Evolutionary conservation across 2,329 filamentous ascomycete genomes (phyloP).

Genomic region (Hypomyces perniciosus): DNA sequence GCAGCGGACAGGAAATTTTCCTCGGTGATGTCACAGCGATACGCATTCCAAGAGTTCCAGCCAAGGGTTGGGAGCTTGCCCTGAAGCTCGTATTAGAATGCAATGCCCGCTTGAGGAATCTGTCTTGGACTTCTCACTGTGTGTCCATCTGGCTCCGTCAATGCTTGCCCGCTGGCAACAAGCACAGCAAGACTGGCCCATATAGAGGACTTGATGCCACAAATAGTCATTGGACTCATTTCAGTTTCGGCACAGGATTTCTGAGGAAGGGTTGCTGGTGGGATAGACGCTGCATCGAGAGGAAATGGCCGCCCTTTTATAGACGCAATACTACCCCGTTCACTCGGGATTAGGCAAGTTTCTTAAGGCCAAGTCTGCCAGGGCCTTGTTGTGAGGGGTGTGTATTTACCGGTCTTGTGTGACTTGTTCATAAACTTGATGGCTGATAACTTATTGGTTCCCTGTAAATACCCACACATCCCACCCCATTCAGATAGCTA

Average conservation of each 20-base stretch:
- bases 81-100: not conserved
- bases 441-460: too few relatives aligned
- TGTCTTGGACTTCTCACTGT: not conserved
- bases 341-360: not conserved
- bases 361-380: not conserved
- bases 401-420: too few relatives aligned
- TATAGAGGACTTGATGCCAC: not conserved
- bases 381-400: not conserved
- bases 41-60: conserved; percentile 50
- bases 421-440: too few relatives aligned
- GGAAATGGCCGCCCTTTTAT: not conserved
- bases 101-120: not conserved
- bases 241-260: not conserved
- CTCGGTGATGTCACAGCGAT: conserved; percentile 45
- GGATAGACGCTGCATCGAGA: not conserved
- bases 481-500: too few relatives aligned
- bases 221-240: not conserved
- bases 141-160: conserved; percentile 6
- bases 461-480: too few relatives aligned
- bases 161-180: not conserved
- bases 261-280: not conserved
- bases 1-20: conserved; percentile 42
- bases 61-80: conserved; percentile 35
- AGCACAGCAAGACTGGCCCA: conserved; percentile 3
- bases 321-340: not conserved